Percentiles rank a stretch among this genome's conserved stretches.
These are phyloP conservation scores for Tetrahymena thermophila DNA, from an alignment of 73 alveolate species.

Conservation along the genomic window DNA sequence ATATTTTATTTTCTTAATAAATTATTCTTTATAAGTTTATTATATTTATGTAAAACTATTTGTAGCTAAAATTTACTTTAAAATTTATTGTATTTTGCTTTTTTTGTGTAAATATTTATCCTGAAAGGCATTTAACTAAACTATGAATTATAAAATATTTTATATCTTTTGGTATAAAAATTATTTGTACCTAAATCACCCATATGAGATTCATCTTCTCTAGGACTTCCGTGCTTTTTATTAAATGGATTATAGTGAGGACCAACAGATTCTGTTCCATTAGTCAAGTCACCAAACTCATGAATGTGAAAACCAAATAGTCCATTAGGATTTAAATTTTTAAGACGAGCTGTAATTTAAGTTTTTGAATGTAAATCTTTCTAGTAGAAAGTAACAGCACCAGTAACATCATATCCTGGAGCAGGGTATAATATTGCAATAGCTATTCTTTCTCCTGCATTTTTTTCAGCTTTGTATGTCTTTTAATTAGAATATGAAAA, in stretches of 20 bases:
- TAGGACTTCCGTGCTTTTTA: slow-evolving; percentile 72
- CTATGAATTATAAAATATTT: too few relatives aligned
- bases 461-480: background rate
- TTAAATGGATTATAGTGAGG: slow-evolving; percentile 81
- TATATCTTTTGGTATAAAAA: background rate
- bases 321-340: slow-evolving; percentile 50
- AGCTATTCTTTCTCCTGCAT: background rate
- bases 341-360: slow-evolving; percentile 51
- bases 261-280: slow-evolving; percentile 83
- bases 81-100: too few relatives aligned
- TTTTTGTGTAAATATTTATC: too few relatives aligned
- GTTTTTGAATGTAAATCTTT: slow-evolving; percentile 39
- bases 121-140: too few relatives aligned
- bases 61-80: too few relatives aligned
- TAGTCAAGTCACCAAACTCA: slow-evolving; percentile 71
- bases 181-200: slow-evolving; percentile 72
- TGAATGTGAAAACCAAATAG: slow-evolving; percentile 85
- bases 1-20: too few relatives aligned
- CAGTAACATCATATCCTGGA: slow-evolving; percentile 33
- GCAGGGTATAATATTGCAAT: slow-evolving; percentile 27
- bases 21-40: too few relatives aligned
- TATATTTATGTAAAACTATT: too few relatives aligned
- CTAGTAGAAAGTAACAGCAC: slow-evolving; percentile 60
- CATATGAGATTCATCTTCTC: slow-evolving; percentile 72
- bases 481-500: background rate